Evolutionary conservation across 2,329 filamentous ascomycete species (phyloP).

Genomic region (Curvularia sp.): DNA sequence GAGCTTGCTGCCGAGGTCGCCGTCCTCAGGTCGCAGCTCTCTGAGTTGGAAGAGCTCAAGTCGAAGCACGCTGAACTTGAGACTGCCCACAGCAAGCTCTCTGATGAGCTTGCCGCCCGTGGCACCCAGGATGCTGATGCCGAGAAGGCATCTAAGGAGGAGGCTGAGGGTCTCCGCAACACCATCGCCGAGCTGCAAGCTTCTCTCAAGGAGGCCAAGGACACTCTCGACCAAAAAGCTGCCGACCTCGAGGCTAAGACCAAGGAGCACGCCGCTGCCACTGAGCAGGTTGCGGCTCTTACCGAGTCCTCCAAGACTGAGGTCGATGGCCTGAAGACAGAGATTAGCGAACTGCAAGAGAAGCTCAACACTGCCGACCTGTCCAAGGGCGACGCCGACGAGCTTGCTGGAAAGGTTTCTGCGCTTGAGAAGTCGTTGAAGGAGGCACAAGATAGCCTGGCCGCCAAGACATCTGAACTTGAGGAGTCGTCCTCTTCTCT

Average conservation of each 20-base stretch:
- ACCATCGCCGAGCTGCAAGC: conserved; percentile 40
- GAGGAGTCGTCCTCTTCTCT: conserved; percentile 29
- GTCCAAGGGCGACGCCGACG: conserved; percentile 38
- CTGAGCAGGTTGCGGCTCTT: conserved; percentile 19
- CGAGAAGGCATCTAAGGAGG: conserved; percentile 28
- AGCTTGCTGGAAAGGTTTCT: conserved; percentile 33
- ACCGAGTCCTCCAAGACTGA: conserved; percentile 34
- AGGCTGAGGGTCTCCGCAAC: conserved; percentile 29
- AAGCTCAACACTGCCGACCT: conserved; percentile 35
- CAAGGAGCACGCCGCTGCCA: conserved; percentile 27
- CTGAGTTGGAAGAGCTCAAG: conserved; percentile 26
- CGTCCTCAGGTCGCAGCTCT: conserved; percentile 35
- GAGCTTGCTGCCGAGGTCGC: conserved; percentile 33
- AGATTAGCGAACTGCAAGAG: conserved; percentile 34
- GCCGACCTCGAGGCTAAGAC: conserved; percentile 30
- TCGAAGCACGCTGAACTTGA: conserved; percentile 27
- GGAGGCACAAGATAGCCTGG: conserved; percentile 33
- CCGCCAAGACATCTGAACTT: conserved; percentile 33
- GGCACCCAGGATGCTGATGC: conserved; percentile 31
- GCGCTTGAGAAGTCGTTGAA: conserved; percentile 39
- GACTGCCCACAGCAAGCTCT: conserved; percentile 24
- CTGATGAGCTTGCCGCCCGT: conserved; percentile 23
- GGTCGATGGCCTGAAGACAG: conserved; percentile 31
- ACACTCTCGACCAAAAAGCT: conserved; percentile 30
- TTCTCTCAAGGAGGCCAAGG: conserved; percentile 27